Base-by-base conservation (phyloP, 1,284 basidiomycete species). In the Rhodofomes roseus region DNA sequence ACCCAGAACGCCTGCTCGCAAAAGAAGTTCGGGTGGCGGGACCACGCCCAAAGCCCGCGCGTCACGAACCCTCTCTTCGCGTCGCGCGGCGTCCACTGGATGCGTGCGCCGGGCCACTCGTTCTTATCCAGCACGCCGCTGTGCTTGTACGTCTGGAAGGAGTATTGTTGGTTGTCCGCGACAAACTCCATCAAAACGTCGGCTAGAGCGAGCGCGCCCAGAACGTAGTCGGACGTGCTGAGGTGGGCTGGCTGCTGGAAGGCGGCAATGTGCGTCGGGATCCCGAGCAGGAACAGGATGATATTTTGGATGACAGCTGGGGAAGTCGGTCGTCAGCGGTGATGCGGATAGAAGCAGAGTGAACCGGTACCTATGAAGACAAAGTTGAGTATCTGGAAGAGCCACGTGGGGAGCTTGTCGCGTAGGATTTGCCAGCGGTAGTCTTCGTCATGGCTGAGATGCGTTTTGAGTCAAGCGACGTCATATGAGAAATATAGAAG, bases 1-100 rank as follows among this genome's bases (percentile, higher is more conserved):
- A 94, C 86, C 94, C 94, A 96, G 75, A 95, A 94, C 8, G 77
- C 75, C 74, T 96, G 94, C 71, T 97, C 95, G 70, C 90, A 94
- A 0, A 89, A 77, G 74, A 95, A 96, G 73, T 97, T 97, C 20
- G 96, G 95, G 72, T 98, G 96, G 18, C 96, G 80, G 2, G 85
- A 87, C 79, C 87, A 94, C 1, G 85, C 83, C 91, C 92, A 98
- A 11, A 98, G 74, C 1, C 95, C 95, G 14, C 81, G 80, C 0
- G 93, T 94, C 25, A 90, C 77, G 72, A 98, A 98, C 0, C 96
- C 96, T 6, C 95, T 81, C 64, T 88, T 79, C 5, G 81, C 82
- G 69, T 94, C 92, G 16, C 80, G 80, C 27, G 82, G 76, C 1
- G 82, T 85, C 85, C 85, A 92, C 55, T 79, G 64, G 53, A 89